Conservation (phyloP, 208 protist genomes). For the Leishmania turanica region DNA sequence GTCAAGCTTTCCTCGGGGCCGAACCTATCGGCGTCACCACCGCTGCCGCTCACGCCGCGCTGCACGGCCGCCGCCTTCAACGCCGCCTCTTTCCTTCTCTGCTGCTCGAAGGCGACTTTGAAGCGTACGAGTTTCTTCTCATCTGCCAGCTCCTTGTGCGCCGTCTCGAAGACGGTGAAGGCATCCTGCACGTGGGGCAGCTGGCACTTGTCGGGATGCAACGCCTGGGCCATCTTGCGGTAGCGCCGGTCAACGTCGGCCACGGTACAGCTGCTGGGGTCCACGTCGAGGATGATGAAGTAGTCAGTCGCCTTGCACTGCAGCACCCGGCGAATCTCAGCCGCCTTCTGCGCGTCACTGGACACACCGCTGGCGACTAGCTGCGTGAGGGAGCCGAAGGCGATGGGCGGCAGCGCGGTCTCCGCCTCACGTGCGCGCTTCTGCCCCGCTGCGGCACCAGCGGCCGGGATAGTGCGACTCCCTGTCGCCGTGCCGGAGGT, state of each 20-base stretch:
- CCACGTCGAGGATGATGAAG: constrained; percentile 80
- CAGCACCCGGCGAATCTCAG: constrained; percentile 83
- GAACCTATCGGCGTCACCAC: background rate
- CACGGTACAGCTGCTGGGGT: constrained; percentile 66
- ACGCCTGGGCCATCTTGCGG: constrained; percentile 78
- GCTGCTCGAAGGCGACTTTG: constrained; percentile 64
- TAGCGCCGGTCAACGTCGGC: constrained; percentile 71
- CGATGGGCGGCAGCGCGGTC: constrained; percentile 20
- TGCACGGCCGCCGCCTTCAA: constrained; percentile 31
- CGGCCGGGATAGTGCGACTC: constrained; percentile 2
- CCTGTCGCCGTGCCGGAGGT: background rate
- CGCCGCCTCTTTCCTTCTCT: constrained; percentile 55
- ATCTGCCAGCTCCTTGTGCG: constrained; percentile 80
- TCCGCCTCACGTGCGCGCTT: constrained; percentile 11
- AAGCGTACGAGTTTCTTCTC: constrained; percentile 65
- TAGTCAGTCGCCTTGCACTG: constrained; percentile 69
- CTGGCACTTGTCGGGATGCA: constrained; percentile 92
- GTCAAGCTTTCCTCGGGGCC: constrained; percentile 23
- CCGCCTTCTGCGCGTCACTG: constrained; percentile 65
- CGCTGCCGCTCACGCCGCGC: constrained; percentile 4
- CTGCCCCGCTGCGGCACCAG: constrained; percentile 2
- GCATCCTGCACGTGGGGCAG: constrained; percentile 73
- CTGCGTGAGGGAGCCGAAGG: constrained; percentile 45
- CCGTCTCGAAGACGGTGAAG: constrained; percentile 79
- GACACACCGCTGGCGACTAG: constrained; percentile 44